Percentiles rank a stretch among this genome's conserved stretches.
These are phyloP conservation scores for Amanita inopinata DNA, from an alignment of 768 basidiomycete genomes.

Conservation along the genomic window DNA sequence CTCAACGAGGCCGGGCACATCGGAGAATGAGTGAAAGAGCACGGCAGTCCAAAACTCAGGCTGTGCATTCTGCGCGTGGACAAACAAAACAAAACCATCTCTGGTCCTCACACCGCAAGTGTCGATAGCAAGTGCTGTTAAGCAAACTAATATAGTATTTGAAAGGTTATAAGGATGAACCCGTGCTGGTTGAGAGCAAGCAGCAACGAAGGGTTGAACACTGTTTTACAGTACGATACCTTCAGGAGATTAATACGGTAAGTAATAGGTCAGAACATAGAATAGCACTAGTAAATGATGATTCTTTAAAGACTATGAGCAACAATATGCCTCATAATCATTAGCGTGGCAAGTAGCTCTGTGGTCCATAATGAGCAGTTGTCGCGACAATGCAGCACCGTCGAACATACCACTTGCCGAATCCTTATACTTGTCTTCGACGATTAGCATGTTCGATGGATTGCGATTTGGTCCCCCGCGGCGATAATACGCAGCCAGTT, in stretches of 20 bases:
- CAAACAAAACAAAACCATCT: no score
- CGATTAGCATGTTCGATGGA: conserved; percentile 53
- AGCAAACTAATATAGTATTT: not conserved
- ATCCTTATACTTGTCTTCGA: conserved; percentile 50
- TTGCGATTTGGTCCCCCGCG: conserved; percentile 43
- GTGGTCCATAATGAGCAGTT: conserved; percentile 9
- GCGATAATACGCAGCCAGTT: conserved; percentile 51
- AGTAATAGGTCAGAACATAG: not conserved
- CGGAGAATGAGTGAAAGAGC: no score
- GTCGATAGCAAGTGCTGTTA: no score
- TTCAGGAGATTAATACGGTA: not conserved
- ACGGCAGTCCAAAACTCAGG: no score
- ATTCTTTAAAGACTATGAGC: conserved; percentile 26
- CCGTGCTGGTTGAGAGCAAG: not conserved
- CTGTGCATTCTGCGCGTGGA: no score
- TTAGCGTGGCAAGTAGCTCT: conserved; percentile 54
- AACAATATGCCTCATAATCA: conserved; percentile 56
- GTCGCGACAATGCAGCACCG: not conserved
- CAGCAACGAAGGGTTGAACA: not conserved
- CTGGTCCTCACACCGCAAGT: no score
- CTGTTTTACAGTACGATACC: conserved; percentile 2
- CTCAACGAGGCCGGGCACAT: no score
- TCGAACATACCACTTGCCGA: conserved; percentile 41
- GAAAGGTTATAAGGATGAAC: not conserved
- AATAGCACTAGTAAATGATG: not conserved